These are phyloP conservation scores for Pythium brassicae DNA, from an alignment of 352 stramenopile genomes.

Conservation along the genomic window DNA sequence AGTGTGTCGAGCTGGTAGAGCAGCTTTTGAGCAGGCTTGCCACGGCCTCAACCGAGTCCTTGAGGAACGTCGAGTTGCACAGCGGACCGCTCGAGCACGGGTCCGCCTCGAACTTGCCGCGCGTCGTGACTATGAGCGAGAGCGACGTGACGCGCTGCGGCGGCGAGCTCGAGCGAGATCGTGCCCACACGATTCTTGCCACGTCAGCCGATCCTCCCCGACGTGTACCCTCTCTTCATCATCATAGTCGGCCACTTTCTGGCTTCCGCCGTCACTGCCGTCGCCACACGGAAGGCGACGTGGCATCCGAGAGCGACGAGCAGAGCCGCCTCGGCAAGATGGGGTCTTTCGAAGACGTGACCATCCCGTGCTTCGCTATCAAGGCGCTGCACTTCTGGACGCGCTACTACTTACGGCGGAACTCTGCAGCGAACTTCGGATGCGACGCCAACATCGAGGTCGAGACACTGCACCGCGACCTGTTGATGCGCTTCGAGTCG, in stretches of 20 bases:
- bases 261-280: too few relatives aligned
- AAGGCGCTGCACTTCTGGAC: slow-evolving; percentile 74
- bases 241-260: too few relatives aligned
- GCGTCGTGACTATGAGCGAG: slow-evolving; percentile 57
- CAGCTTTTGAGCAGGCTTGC: slow-evolving; percentile 44
- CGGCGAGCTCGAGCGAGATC: slow-evolving; percentile 63
- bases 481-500: slow-evolving; percentile 30
- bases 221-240: too few relatives aligned
- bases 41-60: slow-evolving; percentile 32
- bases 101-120: slow-evolving; percentile 35
- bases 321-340: slow-evolving; percentile 26
- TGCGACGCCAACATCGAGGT: slow-evolving; percentile 56
- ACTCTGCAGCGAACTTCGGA: slow-evolving; percentile 50
- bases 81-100: slow-evolving; percentile 22
- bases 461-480: slow-evolving; percentile 50
- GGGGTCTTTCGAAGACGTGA: slow-evolving; percentile 46
- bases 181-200: too few relatives aligned
- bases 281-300: slow-evolving; percentile 25
- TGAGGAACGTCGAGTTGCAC: slow-evolving; percentile 35
- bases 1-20: slow-evolving; percentile 51
- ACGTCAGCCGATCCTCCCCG: too few relatives aligned
- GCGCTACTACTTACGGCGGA: slow-evolving; percentile 78
- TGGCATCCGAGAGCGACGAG: slow-evolving; percentile 33
- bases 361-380: slow-evolving; percentile 61
- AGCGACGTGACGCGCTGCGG: slow-evolving; percentile 48